Evolutionary conservation across 192 early-diverging fungal species (phyloP).

Genomic region (Coemansia sp.): DNA sequence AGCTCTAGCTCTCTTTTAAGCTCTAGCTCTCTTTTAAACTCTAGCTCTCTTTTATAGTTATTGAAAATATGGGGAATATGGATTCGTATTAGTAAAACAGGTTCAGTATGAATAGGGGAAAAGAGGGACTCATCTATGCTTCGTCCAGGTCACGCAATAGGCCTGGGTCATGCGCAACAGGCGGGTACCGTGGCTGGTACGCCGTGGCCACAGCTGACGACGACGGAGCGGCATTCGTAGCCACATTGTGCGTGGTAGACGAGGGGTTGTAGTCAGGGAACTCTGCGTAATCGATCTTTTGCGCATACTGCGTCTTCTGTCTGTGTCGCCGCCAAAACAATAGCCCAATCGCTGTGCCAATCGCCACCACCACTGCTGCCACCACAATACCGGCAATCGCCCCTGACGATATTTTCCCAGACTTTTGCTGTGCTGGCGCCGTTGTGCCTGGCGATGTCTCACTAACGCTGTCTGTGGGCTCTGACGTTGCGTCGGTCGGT

Average conservation of each 20-base stretch:
- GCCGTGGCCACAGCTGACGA: conserved; percentile 1
- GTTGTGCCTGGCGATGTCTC: background rate
- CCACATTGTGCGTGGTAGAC: background rate
- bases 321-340: conserved; percentile 50
- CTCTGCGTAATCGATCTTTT: conserved; percentile 43
- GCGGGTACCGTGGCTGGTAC: conserved; percentile 6
- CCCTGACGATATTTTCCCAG: conserved; percentile 18
- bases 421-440: background rate
- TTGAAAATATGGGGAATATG: too few relatives aligned
- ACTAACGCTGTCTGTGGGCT: background rate
- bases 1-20: background rate
- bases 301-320: conserved; percentile 38
- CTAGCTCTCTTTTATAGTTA: too few relatives aligned
- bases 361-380: conserved; percentile 19
- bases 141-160: conserved; percentile 1
- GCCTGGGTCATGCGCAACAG: background rate
- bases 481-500: background rate
- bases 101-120: background rate
- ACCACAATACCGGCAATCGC: conserved; percentile 44
- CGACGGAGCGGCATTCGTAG: background rate
- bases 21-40: too few relatives aligned
- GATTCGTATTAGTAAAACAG: background rate
- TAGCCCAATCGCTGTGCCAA: conserved; percentile 12
- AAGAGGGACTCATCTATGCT: background rate
- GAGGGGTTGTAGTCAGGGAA: conserved; percentile 50